These are phyloP conservation scores for Irineochytrium annulatum DNA, from an alignment of 192 early-diverging fungal genomes.

Conservation along the genomic window DNA sequence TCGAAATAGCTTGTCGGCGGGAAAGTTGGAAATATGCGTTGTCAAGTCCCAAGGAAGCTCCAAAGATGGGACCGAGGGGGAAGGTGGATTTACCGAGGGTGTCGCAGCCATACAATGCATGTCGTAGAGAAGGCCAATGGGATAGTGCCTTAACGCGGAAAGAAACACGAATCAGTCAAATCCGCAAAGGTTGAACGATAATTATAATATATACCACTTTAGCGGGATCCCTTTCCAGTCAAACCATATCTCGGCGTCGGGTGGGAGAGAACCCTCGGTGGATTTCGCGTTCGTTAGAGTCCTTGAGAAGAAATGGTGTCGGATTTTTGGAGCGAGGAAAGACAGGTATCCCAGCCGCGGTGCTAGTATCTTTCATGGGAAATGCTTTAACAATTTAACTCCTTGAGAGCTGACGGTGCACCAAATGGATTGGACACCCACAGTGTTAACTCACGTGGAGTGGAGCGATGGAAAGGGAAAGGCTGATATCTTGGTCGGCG, in stretches of 20 bases:
- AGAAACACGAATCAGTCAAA: neutral
- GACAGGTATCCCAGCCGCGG: conserved; percentile 13
- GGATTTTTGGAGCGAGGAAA: conserved; percentile 6
- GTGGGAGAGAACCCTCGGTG: neutral
- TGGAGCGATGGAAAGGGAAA: too few relatives aligned
- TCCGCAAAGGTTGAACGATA: neutral
- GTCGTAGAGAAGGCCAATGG: conserved; percentile 81
- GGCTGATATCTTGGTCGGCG: too few relatives aligned
- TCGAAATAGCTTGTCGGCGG: conserved; percentile 60
- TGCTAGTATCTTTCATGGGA: conserved; percentile 6
- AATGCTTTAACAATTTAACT: too few relatives aligned
- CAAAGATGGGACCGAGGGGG: neutral
- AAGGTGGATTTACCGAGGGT: neutral
- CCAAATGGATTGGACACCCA: too few relatives aligned
- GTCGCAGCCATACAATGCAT: conserved; percentile 34
- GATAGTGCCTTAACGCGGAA: conserved; percentile 65
- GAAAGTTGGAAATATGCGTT: conserved; percentile 72
- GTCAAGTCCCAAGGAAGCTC: conserved; percentile 73
- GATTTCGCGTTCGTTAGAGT: neutral
- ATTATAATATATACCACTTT: conserved; percentile 12
- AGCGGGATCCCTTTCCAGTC: conserved; percentile 12
- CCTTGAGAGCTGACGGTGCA: too few relatives aligned
- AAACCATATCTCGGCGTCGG: conserved; percentile 12
- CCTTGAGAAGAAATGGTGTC: neutral
- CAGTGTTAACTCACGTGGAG: too few relatives aligned